These are phyloP conservation scores for Colletotrichum sp. DNA, from an alignment of 2,329 filamentous ascomycete species.

Conservation along the genomic window DNA sequence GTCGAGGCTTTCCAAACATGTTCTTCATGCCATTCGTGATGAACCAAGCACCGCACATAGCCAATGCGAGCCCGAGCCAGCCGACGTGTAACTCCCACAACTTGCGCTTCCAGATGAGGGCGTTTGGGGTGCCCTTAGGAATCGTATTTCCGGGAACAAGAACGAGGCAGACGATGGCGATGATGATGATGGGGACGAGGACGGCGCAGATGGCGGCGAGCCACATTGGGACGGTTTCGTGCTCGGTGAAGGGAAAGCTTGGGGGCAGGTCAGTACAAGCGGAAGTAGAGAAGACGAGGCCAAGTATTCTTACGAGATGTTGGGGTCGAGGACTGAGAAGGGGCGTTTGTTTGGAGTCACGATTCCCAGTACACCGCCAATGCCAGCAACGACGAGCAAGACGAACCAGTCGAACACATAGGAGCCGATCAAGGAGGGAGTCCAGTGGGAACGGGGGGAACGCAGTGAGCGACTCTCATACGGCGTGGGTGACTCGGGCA, in stretches of 20 bases:
- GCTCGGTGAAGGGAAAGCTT: slow-evolving; percentile 71
- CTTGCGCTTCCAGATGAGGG: slow-evolving; percentile 78
- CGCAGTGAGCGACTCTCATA: slow-evolving; percentile 10
- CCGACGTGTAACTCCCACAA: slow-evolving; percentile 90
- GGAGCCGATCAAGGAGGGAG: slow-evolving; percentile 53
- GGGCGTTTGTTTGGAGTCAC: slow-evolving; percentile 70
- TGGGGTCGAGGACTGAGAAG: slow-evolving; percentile 74
- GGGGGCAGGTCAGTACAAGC: slow-evolving; percentile 3
- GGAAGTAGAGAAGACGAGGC: background rate
- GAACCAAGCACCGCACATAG: slow-evolving; percentile 75
- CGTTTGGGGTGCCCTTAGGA: slow-evolving; percentile 64
- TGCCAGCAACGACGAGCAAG: slow-evolving; percentile 62
- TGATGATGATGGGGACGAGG: slow-evolving; percentile 68
- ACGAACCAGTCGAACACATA: slow-evolving; percentile 80
- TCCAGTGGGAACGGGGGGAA: slow-evolving; percentile 15
- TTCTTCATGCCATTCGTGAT: slow-evolving; percentile 89
- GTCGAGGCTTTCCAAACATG: slow-evolving; percentile 72
- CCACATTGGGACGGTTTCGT: slow-evolving; percentile 75
- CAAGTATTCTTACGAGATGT: slow-evolving; percentile 67
- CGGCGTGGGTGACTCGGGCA: slow-evolving; percentile 35
- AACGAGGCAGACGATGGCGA: slow-evolving; percentile 70
- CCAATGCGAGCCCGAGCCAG: slow-evolving; percentile 80
- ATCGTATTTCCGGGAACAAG: slow-evolving; percentile 77
- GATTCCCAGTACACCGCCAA: slow-evolving; percentile 64
- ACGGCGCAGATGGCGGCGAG: slow-evolving; percentile 70